Evolutionary conservation across 2,329 filamentous ascomycete genomes (phyloP).

Genomic region (Nemania abortiva): DNA sequence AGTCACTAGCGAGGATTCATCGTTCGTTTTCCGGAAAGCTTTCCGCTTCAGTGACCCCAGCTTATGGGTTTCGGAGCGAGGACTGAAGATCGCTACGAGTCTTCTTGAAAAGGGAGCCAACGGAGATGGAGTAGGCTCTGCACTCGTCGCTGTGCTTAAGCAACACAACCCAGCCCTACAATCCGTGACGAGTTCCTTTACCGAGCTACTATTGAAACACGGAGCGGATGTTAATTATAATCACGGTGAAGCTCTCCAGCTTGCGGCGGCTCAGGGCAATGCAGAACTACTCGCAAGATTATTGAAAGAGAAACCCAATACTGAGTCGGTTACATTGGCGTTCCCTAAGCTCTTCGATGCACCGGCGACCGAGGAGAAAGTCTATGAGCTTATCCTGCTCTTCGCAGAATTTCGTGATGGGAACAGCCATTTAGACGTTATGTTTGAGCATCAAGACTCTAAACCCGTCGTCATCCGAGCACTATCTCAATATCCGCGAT

Average conservation of each 20-base stretch:
- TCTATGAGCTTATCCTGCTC: constrained; percentile 63
- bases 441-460: constrained; percentile 57
- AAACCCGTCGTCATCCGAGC: constrained; percentile 66
- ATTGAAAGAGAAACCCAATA: constrained; percentile 62
- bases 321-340: constrained; percentile 63
- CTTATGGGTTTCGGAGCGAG: constrained; percentile 62
- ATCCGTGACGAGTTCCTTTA: constrained; percentile 59
- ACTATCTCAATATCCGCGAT: constrained; percentile 67
- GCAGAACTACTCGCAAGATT: constrained; percentile 63
- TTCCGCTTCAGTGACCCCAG: constrained; percentile 58
- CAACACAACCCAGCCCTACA: constrained; percentile 55
- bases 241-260: constrained; percentile 65
- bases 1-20: constrained; percentile 59
- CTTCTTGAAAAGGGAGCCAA: constrained; percentile 63
- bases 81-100: constrained; percentile 60
- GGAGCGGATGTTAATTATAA: constrained; percentile 64
- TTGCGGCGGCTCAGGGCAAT: constrained; percentile 66
- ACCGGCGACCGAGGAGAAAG: constrained; percentile 62
- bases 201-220: constrained; percentile 57
- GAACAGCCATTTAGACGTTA: constrained; percentile 63
- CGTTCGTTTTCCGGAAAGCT: constrained; percentile 58
- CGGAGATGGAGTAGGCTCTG: constrained; percentile 60
- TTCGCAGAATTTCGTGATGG: constrained; percentile 65
- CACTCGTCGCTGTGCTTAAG: constrained; percentile 61
- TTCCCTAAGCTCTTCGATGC: constrained; percentile 69